phyloP scores from a whole-genome alignment of 2,329 filamentous ascomycete species.

The Sporothrix luriei region DNA sequence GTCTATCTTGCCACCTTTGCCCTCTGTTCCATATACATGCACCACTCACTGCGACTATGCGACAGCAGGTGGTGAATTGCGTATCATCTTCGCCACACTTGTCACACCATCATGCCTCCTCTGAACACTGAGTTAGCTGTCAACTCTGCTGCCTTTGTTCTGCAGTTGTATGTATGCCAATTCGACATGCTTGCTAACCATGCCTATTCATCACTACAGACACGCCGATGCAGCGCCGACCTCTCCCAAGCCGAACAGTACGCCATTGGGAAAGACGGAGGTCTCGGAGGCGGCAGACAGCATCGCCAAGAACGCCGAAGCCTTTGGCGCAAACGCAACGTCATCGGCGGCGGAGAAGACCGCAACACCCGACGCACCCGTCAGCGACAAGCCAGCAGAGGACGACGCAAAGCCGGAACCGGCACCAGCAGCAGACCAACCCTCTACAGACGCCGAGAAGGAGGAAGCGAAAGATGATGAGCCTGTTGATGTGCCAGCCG shows the following conservation, averaged over 20 bases:
- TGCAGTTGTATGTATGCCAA: neutral
- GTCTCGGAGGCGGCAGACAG: neutral
- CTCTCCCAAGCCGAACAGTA: neutral
- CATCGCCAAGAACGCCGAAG: constrained; percentile 29
- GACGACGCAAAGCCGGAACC: constrained; percentile 4
- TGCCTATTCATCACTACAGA: neutral
- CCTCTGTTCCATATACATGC: neutral
- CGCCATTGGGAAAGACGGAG: neutral
- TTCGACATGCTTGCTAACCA: neutral
- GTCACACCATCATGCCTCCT: neutral
- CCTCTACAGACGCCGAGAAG: constrained; percentile 6
- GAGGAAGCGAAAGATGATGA: constrained; percentile 10
- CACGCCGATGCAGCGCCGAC: constrained; percentile 4
- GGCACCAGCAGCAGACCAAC: neutral
- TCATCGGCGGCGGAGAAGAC: neutral
- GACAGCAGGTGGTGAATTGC: neutral
- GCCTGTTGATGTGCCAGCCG: constrained; percentile 6
- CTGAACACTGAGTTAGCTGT: neutral
- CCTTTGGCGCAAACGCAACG: constrained; percentile 27
- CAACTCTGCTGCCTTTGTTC: neutral
- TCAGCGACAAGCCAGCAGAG: neutral
- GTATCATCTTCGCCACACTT: neutral
- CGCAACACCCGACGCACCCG: neutral
- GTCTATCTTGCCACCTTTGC: neutral
- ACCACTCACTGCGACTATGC: neutral